Evolutionary conservation across 208 protist species (phyloP).

Genomic region (Wallacemonas sp.): DNA sequence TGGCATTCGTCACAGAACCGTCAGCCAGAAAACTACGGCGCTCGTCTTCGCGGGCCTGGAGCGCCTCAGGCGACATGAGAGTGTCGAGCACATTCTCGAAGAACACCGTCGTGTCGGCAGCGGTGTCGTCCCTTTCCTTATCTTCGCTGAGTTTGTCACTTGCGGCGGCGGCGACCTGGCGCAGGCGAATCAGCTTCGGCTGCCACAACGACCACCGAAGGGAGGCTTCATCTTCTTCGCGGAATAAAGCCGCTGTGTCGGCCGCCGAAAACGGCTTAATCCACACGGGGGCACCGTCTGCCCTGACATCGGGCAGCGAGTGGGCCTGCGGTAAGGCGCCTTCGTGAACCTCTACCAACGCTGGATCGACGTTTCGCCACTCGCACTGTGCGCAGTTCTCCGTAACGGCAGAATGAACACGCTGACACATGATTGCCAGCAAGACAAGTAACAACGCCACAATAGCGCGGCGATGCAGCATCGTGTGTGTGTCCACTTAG

Average conservation of each 20-base stretch:
- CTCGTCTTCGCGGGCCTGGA: neutral
- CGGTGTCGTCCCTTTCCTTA: conserved; percentile 1
- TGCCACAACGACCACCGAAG: conserved; percentile 34
- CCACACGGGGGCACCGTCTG: conserved; percentile 30
- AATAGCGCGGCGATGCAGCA: too few relatives aligned
- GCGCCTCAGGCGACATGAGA: neutral
- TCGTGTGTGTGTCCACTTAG: too few relatives aligned
- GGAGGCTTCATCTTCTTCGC: conserved; percentile 41
- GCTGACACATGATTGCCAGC: too few relatives aligned
- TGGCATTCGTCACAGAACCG: neutral
- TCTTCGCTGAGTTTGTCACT: conserved; percentile 8
- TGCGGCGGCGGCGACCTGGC: neutral
- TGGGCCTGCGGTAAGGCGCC: conserved; percentile 29
- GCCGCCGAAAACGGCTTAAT: conserved; percentile 26
- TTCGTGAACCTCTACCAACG: conserved; percentile 5
- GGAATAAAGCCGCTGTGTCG: conserved; percentile 50
- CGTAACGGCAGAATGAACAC: too few relatives aligned
- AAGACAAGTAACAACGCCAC: too few relatives aligned
- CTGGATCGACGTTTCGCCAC: neutral
- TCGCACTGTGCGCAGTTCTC: too few relatives aligned
- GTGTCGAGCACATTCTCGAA: conserved; percentile 7
- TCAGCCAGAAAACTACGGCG: neutral
- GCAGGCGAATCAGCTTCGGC: conserved; percentile 17
- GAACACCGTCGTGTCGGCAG: neutral
- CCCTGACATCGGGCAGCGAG: neutral